phyloP scores from a whole-genome alignment of 2,329 filamentous ascomycete species.

The Pseudonectria foliicola region DNA sequence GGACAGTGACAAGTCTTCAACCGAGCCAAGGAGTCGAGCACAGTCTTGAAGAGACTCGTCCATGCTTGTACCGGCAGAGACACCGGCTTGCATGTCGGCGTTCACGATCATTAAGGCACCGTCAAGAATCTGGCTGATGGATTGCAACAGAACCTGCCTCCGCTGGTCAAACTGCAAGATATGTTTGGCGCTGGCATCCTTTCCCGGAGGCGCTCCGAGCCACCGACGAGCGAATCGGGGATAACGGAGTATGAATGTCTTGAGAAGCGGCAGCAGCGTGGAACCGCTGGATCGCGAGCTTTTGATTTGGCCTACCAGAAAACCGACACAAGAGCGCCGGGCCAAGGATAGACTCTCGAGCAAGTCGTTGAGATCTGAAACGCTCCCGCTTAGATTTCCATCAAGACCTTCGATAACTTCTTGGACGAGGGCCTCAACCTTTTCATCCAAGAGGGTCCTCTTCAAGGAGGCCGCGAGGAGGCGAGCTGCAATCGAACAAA shows the following conservation, averaged over 20 bases:
- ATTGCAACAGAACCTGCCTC: slow-evolving; percentile 43
- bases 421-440: slow-evolving; percentile 36
- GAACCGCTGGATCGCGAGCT: slow-evolving; percentile 6
- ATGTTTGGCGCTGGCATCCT: slow-evolving; percentile 47
- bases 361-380: slow-evolving; percentile 53
- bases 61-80: slow-evolving; percentile 45
- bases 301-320: slow-evolving; percentile 31
- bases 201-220: slow-evolving; percentile 50
- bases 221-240: slow-evolving; percentile 55
- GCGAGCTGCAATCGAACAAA: slow-evolving; percentile 48
- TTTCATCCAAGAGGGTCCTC: slow-evolving; percentile 27
- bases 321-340: slow-evolving; percentile 45
- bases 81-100: slow-evolving; percentile 39
- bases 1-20: slow-evolving; percentile 34
- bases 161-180: slow-evolving; percentile 55
- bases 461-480: slow-evolving; percentile 49
- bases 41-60: slow-evolving; percentile 54
- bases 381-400: slow-evolving; percentile 52
- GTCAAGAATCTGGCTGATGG: slow-evolving; percentile 52
- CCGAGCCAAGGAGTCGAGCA: slow-evolving; percentile 43
- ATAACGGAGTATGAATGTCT: slow-evolving; percentile 50
- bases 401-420: slow-evolving; percentile 49
- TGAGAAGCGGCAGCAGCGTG: slow-evolving; percentile 35
- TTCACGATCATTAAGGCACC: slow-evolving; percentile 52
- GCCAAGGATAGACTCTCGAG: slow-evolving; percentile 48